phyloP scores from a whole-genome alignment of 345 rosid genomes.

The Ricinus communis region DNA sequence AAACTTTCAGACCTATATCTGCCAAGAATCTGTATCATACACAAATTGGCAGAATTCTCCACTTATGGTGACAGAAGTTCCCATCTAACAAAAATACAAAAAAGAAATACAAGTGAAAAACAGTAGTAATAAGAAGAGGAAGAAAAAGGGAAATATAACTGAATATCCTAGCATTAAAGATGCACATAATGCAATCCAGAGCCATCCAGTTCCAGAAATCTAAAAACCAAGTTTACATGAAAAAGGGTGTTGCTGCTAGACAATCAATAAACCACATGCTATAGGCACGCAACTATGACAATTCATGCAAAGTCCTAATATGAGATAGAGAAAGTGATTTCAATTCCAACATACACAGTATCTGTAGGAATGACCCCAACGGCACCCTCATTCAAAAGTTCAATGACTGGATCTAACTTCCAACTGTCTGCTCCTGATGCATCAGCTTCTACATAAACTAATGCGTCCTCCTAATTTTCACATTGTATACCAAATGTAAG shows the following conservation, averaged over 20 bases:
- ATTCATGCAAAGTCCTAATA: background rate
- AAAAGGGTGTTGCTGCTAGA: background rate
- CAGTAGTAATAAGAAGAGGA: too few relatives aligned
- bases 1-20: background rate
- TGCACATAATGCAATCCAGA: background rate
- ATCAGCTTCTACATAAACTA: constrained; percentile 68
- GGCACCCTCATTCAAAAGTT: constrained; percentile 79
- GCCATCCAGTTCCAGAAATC: background rate
- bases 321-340: background rate
- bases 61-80: too few relatives aligned
- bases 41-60: background rate
- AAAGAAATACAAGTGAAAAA: background rate
- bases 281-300: background rate
- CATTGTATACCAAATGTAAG: too few relatives aligned
- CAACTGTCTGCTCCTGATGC: constrained; percentile 68
- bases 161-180: background rate
- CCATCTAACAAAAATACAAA: too few relatives aligned
- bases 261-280: background rate
- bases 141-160: background rate
- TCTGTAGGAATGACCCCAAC: constrained; percentile 96
- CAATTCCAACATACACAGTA: constrained; percentile 49
- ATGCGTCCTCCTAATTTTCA: constrained; percentile 48
- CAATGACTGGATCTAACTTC: constrained; percentile 64
- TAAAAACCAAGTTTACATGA: background rate
- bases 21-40: background rate